Percentiles rank a stretch among this genome's conserved stretches.
These are phyloP conservation scores for Rubia peregrina DNA, from an alignment of 305 asterid species.

Conservation along the genomic window DNA sequence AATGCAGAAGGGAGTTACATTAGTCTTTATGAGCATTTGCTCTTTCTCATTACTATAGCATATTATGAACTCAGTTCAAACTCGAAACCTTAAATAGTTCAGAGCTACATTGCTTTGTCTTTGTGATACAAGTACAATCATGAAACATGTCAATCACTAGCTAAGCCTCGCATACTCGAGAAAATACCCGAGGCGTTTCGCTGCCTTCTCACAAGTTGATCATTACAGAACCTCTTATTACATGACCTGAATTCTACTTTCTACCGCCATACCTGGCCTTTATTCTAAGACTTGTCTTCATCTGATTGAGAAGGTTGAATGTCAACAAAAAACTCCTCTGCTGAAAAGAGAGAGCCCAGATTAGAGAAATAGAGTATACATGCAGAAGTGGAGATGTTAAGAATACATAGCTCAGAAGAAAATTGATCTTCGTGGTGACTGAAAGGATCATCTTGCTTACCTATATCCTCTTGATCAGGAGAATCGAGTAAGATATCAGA, in stretches of 20 bases:
- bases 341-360: constrained; percentile 36
- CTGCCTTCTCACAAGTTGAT: constrained; percentile 4
- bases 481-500: constrained; percentile 90
- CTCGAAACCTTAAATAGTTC: background rate
- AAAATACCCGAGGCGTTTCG: background rate
- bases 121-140: background rate
- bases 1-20: too few species aligned
- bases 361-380: background rate
- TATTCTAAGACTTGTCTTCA: constrained; percentile 64
- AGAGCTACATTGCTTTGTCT: constrained; percentile 2
- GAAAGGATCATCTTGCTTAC: constrained; percentile 32
- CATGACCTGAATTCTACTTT: background rate
- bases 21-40: background rate
- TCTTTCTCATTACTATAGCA: background rate
- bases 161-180: background rate
- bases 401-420: background rate
- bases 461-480: constrained; percentile 85
- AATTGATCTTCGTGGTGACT: background rate
- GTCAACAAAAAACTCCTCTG: constrained; percentile 92
- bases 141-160: constrained; percentile 15
- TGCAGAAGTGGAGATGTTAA: background rate
- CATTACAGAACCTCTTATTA: constrained; percentile 18
- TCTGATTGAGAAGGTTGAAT: constrained; percentile 65
- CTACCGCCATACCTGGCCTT: constrained; percentile 9
- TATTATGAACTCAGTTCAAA: background rate